Percentiles rank a stretch among this genome's conserved stretches.
Conservation (phyloP, 1,284 basidiomycete genomes). For the Pseudozyma sp. region DNA sequence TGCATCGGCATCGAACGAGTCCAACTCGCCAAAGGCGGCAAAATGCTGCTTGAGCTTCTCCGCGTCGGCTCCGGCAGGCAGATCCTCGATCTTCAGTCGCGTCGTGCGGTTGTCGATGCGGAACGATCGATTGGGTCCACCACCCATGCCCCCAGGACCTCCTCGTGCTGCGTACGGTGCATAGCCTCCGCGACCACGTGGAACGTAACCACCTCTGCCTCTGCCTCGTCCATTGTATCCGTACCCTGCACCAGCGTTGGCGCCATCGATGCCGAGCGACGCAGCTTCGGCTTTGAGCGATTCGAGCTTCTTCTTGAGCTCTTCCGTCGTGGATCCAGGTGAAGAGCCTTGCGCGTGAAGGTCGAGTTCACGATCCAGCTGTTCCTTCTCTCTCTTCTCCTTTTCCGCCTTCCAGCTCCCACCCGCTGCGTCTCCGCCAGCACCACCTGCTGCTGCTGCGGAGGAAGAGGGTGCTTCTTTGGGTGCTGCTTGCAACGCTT, state of each 20-base stretch:
- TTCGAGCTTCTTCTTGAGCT: slow-evolving; percentile 81
- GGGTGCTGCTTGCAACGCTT: slow-evolving; percentile 66
- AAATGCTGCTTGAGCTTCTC: slow-evolving; percentile 82
- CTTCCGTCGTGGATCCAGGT: slow-evolving; percentile 75
- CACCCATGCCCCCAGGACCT: slow-evolving; percentile 71
- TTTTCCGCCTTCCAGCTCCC: slow-evolving; percentile 74
- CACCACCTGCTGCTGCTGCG: slow-evolving; percentile 24
- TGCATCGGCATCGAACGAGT: slow-evolving; percentile 34
- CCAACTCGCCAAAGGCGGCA: slow-evolving; percentile 52
- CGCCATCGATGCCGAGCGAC: slow-evolving; percentile 78
- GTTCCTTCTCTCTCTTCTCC: slow-evolving; percentile 79
- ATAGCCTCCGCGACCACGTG: slow-evolving; percentile 76
- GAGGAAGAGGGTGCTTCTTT: slow-evolving; percentile 38
- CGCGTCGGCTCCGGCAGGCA: slow-evolving; percentile 71
- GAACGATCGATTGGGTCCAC: slow-evolving; percentile 72
- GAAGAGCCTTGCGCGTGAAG: slow-evolving; percentile 70
- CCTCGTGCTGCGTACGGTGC: slow-evolving; percentile 77
- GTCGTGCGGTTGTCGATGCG: slow-evolving; percentile 90
- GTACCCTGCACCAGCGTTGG: slow-evolving; percentile 55
- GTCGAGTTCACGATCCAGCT: slow-evolving; percentile 74
- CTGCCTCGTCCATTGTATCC: slow-evolving; percentile 67
- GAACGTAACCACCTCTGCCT: slow-evolving; percentile 67
- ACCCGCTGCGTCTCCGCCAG: slow-evolving; percentile 64
- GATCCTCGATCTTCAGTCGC: slow-evolving; percentile 80
- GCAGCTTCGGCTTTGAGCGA: slow-evolving; percentile 86